Conservation (phyloP, 2,329 filamentous ascomycete genomes). For the Hypomyces perniciosus region DNA sequence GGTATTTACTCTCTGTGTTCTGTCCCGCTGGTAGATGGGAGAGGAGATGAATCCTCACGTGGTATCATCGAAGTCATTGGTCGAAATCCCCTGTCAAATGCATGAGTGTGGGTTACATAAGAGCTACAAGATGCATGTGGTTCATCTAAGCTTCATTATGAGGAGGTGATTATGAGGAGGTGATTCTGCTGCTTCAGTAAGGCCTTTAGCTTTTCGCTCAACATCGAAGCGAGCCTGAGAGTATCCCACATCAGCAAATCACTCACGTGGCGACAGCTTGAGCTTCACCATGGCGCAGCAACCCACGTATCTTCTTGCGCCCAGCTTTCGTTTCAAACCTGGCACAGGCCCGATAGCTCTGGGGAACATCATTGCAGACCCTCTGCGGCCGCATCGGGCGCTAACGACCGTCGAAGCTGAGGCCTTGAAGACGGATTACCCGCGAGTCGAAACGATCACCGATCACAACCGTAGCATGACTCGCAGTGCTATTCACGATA, state of each 20-base stretch:
- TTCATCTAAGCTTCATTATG: not conserved
- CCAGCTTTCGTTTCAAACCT: not conserved
- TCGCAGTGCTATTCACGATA: not conserved
- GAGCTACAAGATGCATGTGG: not conserved
- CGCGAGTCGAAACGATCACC: not conserved
- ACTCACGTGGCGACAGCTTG: not conserved
- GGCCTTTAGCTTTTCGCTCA: not conserved
- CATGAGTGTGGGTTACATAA: not conserved
- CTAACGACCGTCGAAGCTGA: not conserved
- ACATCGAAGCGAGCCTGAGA: not conserved
- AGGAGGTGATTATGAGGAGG: not conserved
- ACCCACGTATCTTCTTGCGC: not conserved
- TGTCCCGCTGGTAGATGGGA: not conserved
- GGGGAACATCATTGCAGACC: constrained; percentile 1
- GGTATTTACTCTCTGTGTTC: not conserved
- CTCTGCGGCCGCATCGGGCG: not conserved
- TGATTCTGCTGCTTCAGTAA: not conserved
- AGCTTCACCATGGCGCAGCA: not conserved
- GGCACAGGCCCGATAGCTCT: constrained; percentile 1
- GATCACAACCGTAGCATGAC: not conserved
- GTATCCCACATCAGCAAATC: not conserved
- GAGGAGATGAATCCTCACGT: not conserved
- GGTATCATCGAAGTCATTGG: not conserved
- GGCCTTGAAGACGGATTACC: not conserved
- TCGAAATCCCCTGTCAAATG: not conserved